These are phyloP conservation scores for Pestalotiopsis sp. DNA, from an alignment of 2,329 filamentous ascomycete species.

Conservation along the genomic window DNA sequence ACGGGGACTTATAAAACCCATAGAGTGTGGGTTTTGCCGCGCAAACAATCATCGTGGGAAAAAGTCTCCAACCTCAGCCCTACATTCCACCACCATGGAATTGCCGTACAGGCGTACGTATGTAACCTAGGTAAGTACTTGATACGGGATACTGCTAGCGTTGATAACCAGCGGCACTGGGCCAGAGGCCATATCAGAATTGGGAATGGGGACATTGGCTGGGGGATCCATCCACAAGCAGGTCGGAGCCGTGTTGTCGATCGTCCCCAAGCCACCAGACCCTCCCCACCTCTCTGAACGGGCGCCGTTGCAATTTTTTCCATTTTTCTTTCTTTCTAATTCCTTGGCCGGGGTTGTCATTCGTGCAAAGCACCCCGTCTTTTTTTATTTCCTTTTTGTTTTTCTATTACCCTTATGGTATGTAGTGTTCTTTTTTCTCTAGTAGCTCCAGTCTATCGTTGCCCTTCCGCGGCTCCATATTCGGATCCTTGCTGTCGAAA, in stretches of 20 bases:
- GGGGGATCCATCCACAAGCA: neutral
- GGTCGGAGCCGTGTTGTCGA: neutral
- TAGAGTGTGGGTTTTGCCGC: neutral
- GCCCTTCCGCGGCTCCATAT: neutral
- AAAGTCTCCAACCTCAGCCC: neutral
- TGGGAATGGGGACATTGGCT: too few species aligned
- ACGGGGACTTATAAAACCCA: neutral
- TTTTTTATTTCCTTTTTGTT: neutral
- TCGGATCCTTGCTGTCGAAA: neutral
- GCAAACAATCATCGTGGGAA: neutral
- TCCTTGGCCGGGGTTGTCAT: too few species aligned
- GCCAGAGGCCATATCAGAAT: too few species aligned
- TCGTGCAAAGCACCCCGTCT: neutral
- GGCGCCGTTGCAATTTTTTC: neutral
- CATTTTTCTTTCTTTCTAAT: neutral
- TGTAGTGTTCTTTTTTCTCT: neutral
- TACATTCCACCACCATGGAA: neutral
- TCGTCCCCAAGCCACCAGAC: neutral
- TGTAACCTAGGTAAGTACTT: too few species aligned
- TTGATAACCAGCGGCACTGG: too few species aligned
- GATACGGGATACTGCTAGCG: too few species aligned
- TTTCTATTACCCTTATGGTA: neutral
- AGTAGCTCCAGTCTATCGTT: neutral
- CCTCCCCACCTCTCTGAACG: neutral
- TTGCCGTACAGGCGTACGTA: neutral